Base-by-base conservation (phyloP, 2,329 filamentous ascomycete genomes). In the Tolypocladium cylindrosporum region DNA sequence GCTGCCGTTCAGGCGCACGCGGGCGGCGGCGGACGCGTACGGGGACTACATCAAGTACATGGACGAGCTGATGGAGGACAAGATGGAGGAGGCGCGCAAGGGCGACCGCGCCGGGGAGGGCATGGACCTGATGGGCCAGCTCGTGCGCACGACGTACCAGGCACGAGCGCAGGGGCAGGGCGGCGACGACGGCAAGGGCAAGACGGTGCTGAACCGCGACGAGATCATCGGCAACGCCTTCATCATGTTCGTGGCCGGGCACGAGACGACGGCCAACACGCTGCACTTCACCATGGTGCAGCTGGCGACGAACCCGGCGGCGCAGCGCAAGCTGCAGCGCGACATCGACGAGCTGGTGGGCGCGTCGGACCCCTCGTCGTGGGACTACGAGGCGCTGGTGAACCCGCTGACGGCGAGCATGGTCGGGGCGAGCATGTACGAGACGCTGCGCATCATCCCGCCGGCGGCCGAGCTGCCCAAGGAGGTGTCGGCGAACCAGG, bases 201-300 rank as follows among this genome's bases (percentile, higher is more conserved):
- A 69, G 59, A 61, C 67, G 7, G 69, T 71, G 21, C 70, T 88
- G n/a, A 77, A 73, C 6, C 81, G 85, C 61, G 77, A 79, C 5
- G 87, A 91, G 57, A 86, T 92, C 59, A 74, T 89, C 36, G 87
- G 88, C 55, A 91, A 91, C 66, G 84, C 87, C 24, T 87, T 87
- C 61, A 76, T 86, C 64, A 83, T 85, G 71, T 77, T 83, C 60
- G 77, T 92, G 1, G 89, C 90, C 0, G 90, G 90, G 14, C 89
- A 94, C 71, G 90, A 94, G 71, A 92, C 89, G 1, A 88, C 88
- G 2, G 89, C 89, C 54, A 90, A 89, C 69, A 81, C 83, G 4
- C 76, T 91, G 43, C 87, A 92, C 72, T 91, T 89, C 68, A 79
- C 84, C 2, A 72, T 91, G 4, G 68, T 90, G 41, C 79, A 84